phyloP scores from a whole-genome alignment of 2,329 filamentous ascomycete species.

The Talaromyces sp. region DNA sequence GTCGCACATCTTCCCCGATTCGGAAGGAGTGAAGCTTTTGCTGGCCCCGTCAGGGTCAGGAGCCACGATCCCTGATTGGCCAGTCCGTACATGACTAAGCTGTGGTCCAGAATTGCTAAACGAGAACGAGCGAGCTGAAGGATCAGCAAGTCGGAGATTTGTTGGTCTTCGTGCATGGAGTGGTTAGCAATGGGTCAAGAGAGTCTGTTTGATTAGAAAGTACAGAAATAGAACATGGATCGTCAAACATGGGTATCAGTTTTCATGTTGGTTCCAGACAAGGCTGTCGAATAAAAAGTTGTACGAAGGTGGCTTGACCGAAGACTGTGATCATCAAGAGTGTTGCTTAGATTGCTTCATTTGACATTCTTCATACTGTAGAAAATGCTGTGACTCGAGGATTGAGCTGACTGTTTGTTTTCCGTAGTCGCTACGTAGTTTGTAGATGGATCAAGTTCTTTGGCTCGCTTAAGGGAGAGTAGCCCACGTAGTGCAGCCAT shows the following conservation, averaged over 20 bases:
- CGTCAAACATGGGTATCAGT: not conserved
- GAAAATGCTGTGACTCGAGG: not conserved
- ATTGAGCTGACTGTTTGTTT: not conserved
- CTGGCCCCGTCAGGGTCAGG: not conserved
- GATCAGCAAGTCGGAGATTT: not conserved
- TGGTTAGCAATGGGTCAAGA: not conserved
- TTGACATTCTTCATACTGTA: not conserved
- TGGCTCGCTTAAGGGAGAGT: not conserved
- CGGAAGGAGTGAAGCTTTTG: not conserved
- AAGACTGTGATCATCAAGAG: not conserved
- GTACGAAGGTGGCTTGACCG: not conserved
- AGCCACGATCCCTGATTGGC: not conserved
- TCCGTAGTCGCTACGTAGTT: not conserved
- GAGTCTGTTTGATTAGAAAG: not conserved
- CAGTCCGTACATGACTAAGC: not conserved
- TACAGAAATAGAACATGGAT: not conserved
- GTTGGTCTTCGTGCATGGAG: not conserved
- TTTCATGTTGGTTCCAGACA: not conserved
- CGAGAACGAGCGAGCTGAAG: conserved; percentile 4
- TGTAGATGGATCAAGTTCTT: not conserved
- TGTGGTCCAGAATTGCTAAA: not conserved
- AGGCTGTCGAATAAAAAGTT: not conserved
- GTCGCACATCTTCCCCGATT: conserved; percentile 2
- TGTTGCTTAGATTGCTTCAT: not conserved
- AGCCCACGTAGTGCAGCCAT: not conserved